These are phyloP conservation scores for Cordyceps farinosa DNA, from an alignment of 2,329 filamentous ascomycete genomes.

Conservation along the genomic window DNA sequence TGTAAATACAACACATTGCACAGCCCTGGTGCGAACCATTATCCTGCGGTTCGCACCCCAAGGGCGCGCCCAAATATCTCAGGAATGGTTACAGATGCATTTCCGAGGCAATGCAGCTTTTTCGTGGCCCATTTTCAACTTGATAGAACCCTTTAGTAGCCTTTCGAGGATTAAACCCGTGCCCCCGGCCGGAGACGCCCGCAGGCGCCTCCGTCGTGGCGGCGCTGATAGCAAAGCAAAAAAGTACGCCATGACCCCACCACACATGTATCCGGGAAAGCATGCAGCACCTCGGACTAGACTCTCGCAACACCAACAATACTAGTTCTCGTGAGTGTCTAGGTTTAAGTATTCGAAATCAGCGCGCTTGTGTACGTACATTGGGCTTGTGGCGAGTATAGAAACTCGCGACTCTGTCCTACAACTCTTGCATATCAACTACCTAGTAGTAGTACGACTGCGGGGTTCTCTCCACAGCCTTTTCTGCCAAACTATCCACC, in stretches of 20 bases:
- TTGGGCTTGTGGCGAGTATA: neutral
- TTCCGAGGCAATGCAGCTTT: too few relatives aligned
- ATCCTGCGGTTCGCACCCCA: neutral
- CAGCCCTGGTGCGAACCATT: neutral
- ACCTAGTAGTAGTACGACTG: neutral
- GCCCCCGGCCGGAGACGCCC: conserved; percentile 12
- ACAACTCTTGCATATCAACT: neutral
- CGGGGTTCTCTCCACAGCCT: conserved; percentile 14
- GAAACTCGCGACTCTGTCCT: neutral
- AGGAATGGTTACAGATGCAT: too few relatives aligned
- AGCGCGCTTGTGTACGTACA: neutral
- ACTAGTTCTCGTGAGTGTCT: neutral
- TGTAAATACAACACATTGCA: neutral
- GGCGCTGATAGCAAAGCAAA: neutral
- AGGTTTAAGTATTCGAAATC: neutral
- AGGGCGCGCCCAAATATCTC: neutral
- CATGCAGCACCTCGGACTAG: neutral
- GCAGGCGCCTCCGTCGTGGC: neutral
- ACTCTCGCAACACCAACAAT: neutral
- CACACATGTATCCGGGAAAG: neutral
- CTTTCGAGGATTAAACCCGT: neutral
- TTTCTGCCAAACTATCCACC: neutral
- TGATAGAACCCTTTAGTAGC: too few relatives aligned
- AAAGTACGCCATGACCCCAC: conserved; percentile 6
- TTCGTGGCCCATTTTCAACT: too few relatives aligned